A percentile compares a stretch with the other conserved stretches of the same genome.
Evolutionary conservation across 148 eudicot genomes (phyloP).

Genomic region (Fagopyrum esculentum): DNA sequence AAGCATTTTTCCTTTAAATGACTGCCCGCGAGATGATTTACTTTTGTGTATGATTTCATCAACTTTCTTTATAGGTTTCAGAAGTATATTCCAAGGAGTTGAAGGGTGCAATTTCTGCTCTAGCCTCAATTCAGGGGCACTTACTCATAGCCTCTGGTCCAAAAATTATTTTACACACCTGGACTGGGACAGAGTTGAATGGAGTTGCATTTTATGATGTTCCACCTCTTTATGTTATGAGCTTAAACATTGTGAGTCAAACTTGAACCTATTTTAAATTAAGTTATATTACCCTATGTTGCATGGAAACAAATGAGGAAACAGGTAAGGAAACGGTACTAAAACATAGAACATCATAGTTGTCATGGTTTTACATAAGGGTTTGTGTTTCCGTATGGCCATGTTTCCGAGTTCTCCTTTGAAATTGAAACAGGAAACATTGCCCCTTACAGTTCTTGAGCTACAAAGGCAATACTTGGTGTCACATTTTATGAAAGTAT

Average conservation of each 20-base stretch:
- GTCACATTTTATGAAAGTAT: neutral
- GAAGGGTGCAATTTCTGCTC: conserved; percentile 96
- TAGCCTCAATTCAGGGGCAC: conserved; percentile 95
- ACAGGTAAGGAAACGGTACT: too few relatives aligned
- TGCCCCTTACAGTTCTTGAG: too few relatives aligned
- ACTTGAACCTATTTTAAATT: neutral
- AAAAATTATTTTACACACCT: conserved; percentile 80
- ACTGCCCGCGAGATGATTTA: neutral
- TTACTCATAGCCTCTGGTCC: conserved; percentile 94
- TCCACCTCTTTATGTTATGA: conserved; percentile 95
- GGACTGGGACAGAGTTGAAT: conserved; percentile 90
- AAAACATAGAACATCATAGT: too few relatives aligned
- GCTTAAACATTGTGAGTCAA: conserved; percentile 83
- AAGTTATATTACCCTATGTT: neutral
- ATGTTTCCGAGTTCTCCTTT: too few relatives aligned
- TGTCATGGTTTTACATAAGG: too few relatives aligned
- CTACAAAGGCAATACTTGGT: neutral
- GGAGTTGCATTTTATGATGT: conserved; percentile 89
- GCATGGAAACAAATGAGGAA: too few relatives aligned
- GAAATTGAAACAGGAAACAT: too few relatives aligned
- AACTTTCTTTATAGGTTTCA: conserved; percentile 41
- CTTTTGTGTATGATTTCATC: neutral
- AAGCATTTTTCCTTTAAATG: neutral
- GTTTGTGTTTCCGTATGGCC: too few relatives aligned
- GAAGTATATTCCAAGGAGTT: conserved; percentile 89